A percentile compares a stretch with the other conserved stretches of the same genome.
Conservation (phyloP, 441 rosid species). For the Gossypium lobatum region DNA sequence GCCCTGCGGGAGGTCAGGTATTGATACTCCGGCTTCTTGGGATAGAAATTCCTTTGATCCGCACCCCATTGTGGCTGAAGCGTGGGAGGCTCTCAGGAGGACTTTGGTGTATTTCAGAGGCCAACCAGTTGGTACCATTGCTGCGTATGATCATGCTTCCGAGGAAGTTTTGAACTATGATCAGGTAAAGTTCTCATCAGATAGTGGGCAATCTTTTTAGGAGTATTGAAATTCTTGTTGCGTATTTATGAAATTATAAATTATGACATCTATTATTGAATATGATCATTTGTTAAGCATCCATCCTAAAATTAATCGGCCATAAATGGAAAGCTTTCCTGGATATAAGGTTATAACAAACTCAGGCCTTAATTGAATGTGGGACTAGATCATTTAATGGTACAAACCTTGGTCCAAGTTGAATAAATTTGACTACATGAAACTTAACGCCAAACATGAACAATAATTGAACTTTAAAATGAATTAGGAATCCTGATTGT, state of each 20-base stretch:
- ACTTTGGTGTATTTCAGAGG: constrained; percentile 69
- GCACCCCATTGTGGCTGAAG: constrained; percentile 91
- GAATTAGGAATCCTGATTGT: not conserved
- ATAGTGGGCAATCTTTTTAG: not conserved
- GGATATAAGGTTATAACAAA: not conserved
- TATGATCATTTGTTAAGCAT: not conserved
- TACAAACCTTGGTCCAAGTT: not conserved
- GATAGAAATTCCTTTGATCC: constrained; percentile 73
- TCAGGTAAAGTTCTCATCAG: constrained; percentile 44
- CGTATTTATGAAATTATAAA: not conserved
- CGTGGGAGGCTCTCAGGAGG: constrained; percentile 78
- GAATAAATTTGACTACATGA: not conserved
- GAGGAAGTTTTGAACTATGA: constrained; percentile 86
- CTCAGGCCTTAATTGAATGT: not conserved
- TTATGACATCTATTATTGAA: not conserved
- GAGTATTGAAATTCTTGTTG: not conserved
- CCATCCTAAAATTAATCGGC: not conserved
- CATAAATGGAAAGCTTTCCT: not conserved
- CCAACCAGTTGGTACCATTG: constrained; percentile 88
- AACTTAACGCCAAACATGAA: not conserved
- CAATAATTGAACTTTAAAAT: not conserved
- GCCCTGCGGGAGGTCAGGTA: constrained; percentile 68
- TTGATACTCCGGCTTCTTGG: constrained; percentile 32
- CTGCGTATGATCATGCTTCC: constrained; percentile 33
- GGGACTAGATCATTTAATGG: not conserved